Conservation (phyloP, 306 rosid species). For the Mucuna pruriens region DNA sequence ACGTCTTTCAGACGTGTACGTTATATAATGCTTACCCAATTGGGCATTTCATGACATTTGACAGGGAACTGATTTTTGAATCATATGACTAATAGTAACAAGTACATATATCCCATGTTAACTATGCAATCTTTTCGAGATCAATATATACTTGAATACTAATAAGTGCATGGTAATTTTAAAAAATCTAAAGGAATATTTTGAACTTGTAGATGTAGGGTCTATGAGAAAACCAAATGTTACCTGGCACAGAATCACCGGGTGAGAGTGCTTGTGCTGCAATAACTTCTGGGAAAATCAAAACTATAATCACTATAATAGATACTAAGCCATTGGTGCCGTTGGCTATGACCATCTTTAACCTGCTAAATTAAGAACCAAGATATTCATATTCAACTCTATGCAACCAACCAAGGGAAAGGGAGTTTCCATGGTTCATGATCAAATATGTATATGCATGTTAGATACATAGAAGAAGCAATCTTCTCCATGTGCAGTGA, state of each 20-base stretch:
- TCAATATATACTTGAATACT: not conserved
- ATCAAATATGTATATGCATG: conserved; percentile 9
- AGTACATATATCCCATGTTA: not conserved
- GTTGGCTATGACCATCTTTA: conserved; percentile 49
- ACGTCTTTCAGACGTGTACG: conserved; percentile 1
- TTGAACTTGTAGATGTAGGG: not conserved
- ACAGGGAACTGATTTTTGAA: not conserved
- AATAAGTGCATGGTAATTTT: not conserved
- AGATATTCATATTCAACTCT: not conserved
- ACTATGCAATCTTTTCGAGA: not conserved
- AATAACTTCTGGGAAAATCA: conserved; percentile 47
- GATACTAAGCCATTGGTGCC: conserved; percentile 6
- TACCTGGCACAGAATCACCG: conserved; percentile 47
- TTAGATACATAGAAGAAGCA: conserved; percentile 21
- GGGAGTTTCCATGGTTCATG: not conserved
- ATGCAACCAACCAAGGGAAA: conserved; percentile 9
- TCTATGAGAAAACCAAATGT: conserved; percentile 4
- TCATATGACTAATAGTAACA: conserved; percentile 17
- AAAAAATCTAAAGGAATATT: not conserved
- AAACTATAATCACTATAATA: conserved; percentile 34
- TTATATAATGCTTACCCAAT: conserved; percentile 14
- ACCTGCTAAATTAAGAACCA: conserved; percentile 34
- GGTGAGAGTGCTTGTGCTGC: conserved; percentile 47
- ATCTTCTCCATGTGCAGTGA: not conserved
- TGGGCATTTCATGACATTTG: not conserved